Evolutionary conservation across 495 filamentous ascomycete genomes (phyloP).

Genomic region (Niebla homalea): DNA sequence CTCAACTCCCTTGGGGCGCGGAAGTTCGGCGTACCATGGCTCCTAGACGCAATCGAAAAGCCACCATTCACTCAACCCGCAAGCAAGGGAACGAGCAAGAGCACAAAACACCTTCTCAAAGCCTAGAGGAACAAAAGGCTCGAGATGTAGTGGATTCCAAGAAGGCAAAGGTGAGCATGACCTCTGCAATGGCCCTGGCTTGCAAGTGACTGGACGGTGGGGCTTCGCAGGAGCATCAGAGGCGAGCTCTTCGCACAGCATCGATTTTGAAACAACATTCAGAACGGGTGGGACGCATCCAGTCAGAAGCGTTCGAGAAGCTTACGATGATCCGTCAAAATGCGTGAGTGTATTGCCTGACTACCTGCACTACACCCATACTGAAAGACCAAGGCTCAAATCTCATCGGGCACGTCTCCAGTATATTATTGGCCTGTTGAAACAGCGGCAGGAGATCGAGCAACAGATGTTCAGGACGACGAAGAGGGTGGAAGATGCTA

Average conservation of each 20-base stretch:
- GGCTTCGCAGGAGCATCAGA: not conserved
- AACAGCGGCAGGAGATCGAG: slow-evolving; percentile 8
- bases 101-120: too few relatives aligned
- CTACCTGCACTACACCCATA: not conserved
- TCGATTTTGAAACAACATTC: slow-evolving; percentile 15
- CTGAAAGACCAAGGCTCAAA: slow-evolving; percentile 2
- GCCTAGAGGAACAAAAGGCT: too few relatives aligned
- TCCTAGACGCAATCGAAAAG: too few relatives aligned
- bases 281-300: slow-evolving; percentile 13
- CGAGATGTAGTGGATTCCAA: too few relatives aligned
- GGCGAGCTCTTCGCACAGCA: slow-evolving; percentile 15
- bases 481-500: slow-evolving; percentile 9
- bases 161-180: too few relatives aligned
- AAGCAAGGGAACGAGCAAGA: too few relatives aligned
- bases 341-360: not conserved
- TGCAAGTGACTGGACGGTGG: too few relatives aligned
- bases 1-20: too few relatives aligned
- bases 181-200: too few relatives aligned
- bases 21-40: too few relatives aligned
- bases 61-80: too few relatives aligned
- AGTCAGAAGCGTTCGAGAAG: not conserved
- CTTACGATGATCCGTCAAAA: slow-evolving; percentile 3
- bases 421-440: not conserved
- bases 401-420: slow-evolving; percentile 2
- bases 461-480: slow-evolving; percentile 4